Percentiles rank a stretch among this genome's conserved stretches.
These are phyloP conservation scores for Syzygium aqueum DNA, from an alignment of 345 rosid species.

Conservation along the genomic window DNA sequence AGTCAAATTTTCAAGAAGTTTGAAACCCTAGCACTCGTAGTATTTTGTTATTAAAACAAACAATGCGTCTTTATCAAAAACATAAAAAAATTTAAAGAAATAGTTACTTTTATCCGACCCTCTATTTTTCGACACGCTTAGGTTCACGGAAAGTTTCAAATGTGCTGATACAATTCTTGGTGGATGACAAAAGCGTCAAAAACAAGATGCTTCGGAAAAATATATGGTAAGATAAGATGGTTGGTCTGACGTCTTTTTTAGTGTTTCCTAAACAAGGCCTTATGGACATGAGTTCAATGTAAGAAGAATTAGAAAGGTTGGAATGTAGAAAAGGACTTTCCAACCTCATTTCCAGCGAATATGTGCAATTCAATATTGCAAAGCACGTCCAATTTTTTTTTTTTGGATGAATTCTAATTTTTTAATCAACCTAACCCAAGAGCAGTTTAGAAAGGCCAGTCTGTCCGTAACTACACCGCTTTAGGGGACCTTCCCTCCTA, in stretches of 20 bases:
- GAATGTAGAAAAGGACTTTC: conserved; percentile 60
- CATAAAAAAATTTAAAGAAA: neutral
- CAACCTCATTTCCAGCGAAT: conserved; percentile 54
- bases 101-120: neutral
- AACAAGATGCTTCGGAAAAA: neutral
- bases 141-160: no score
- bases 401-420: neutral
- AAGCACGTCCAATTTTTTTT: neutral
- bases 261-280: conserved; percentile 16
- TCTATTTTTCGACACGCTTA: neutral
- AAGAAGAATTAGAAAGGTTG: conserved; percentile 22
- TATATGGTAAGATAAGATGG: conserved; percentile 7
- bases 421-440: neutral
- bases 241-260: conserved; percentile 14
- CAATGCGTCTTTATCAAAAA: neutral
- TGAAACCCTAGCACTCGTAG: neutral
- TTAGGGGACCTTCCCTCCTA: neutral
- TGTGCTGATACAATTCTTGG: neutral
- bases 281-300: neutral
- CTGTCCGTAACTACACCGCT: neutral
- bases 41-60: neutral
- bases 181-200: neutral
- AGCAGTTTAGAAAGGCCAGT: neutral
- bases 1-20: neutral
- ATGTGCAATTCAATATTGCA: conserved; percentile 28